Evolutionary conservation across 805 yeast species (phyloP).

Genomic region (Middelhovenomyces tepae): DNA sequence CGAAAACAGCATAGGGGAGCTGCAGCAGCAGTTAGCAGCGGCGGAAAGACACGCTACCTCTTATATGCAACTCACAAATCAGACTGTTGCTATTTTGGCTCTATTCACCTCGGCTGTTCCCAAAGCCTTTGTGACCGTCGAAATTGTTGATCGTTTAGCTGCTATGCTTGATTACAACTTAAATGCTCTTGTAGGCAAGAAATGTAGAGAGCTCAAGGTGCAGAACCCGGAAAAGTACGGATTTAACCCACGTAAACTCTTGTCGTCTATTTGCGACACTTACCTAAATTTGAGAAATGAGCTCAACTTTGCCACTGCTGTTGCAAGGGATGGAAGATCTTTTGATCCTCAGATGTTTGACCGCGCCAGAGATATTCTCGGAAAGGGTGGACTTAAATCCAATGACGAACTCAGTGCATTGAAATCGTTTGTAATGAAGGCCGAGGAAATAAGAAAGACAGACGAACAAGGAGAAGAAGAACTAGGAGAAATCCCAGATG

Average conservation of each 20-base stretch:
- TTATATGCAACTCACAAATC: slow-evolving; percentile 72
- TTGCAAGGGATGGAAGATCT: slow-evolving; percentile 88
- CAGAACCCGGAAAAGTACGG: slow-evolving; percentile 71
- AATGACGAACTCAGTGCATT: slow-evolving; percentile 45
- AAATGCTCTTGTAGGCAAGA: slow-evolving; percentile 90
- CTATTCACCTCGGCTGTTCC: slow-evolving; percentile 84
- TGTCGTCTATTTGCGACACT: slow-evolving; percentile 63
- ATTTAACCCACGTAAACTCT: slow-evolving; percentile 68
- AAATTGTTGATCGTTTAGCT: slow-evolving; percentile 87
- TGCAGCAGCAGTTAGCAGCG: slow-evolving; percentile 43
- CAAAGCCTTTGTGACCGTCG: slow-evolving; percentile 73
- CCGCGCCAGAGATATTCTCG: slow-evolving; percentile 62
- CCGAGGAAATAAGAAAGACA: slow-evolving; percentile 45
- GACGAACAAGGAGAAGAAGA: slow-evolving; percentile 75
- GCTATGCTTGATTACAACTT: slow-evolving; percentile 93
- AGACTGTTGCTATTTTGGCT: slow-evolving; percentile 70
- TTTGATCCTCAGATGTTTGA: slow-evolving; percentile 57
- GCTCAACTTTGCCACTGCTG: slow-evolving; percentile 62
- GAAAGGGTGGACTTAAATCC: slow-evolving; percentile 45
- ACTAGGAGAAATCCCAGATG: slow-evolving; percentile 92
- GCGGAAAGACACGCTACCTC: slow-evolving; percentile 75
- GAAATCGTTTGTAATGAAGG: slow-evolving; percentile 50
- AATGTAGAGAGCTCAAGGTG: slow-evolving; percentile 82
- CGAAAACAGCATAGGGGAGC: slow-evolving; percentile 38
- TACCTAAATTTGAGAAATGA: slow-evolving; percentile 64